A percentile compares a stretch with the other conserved stretches of the same genome.
phyloP scores from a whole-genome alignment of 768 basidiomycete genomes.

The Zangia roseola region DNA sequence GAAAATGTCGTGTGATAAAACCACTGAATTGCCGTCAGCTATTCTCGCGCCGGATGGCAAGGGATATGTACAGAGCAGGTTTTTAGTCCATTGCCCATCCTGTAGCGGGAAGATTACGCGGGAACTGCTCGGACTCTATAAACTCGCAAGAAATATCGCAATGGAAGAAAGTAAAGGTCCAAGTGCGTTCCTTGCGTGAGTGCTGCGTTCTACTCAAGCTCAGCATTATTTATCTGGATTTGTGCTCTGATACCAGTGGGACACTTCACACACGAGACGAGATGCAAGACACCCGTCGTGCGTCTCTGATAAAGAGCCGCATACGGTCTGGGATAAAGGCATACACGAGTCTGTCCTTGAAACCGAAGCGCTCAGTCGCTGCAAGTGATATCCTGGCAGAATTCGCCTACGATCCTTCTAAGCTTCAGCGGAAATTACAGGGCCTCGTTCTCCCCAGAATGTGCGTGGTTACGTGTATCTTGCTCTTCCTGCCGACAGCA shows the following conservation, averaged over 20 bases:
- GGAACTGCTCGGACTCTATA: conserved; percentile 38
- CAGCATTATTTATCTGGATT: background rate
- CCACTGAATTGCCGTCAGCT: conserved; percentile 25
- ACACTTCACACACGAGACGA: conserved; percentile 31
- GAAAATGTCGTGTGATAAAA: too few species aligned
- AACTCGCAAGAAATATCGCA: conserved; percentile 38
- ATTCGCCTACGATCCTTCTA: conserved; percentile 6
- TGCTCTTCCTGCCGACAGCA: too few species aligned
- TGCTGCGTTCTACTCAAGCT: background rate
- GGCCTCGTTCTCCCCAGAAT: conserved; percentile 12
- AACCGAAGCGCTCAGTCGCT: background rate
- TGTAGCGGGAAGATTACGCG: conserved; percentile 41
- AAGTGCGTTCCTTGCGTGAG: conserved; percentile 33
- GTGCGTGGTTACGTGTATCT: conserved; percentile 13
- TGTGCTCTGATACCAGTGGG: conserved; percentile 22
- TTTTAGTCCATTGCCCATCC: conserved; percentile 32
- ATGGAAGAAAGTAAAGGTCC: conserved; percentile 1
- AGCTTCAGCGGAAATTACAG: conserved; percentile 4
- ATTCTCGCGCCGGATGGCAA: conserved; percentile 36
- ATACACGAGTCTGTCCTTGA: background rate
- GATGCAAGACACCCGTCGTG: conserved; percentile 18
- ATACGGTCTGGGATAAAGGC: background rate
- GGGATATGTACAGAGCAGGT: conserved; percentile 48
- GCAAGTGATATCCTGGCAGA: conserved; percentile 5
- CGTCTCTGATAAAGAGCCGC: conserved; percentile 21